Base-by-base conservation (phyloP, 352 stramenopile genomes). In the Phytopythium cucurbitacearum region DNA sequence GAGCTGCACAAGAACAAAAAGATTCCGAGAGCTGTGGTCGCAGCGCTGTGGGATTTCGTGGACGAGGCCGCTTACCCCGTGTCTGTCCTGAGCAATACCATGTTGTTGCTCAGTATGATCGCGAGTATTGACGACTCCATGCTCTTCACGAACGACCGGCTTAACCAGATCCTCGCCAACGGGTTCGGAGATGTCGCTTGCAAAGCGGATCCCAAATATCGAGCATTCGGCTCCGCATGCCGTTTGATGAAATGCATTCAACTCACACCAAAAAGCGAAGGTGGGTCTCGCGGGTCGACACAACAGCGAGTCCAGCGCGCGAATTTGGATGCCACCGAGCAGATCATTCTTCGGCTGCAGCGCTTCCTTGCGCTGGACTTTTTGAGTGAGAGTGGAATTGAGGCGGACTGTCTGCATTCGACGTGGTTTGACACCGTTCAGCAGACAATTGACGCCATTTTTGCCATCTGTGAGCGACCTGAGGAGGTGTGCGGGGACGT, bases 391-490 rank as follows among this genome's bases (percentile, higher is more conserved):
- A 64, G 69, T 4, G 73, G 81, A 40, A 73, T 80, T 42, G 60
- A 78, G 9, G 57, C 53, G 2, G 62, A 65, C 37, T 76, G 61
- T 36, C 47, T 76, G 9, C 67, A 81, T 48, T 76, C 76, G 1
- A 81, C 78, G 67, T 98, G 93, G 95, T 98, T 98, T 64, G 87
- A 92, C 51, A 91, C 85, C 1, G 74, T 90, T 21, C 90, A 98
- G 61, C 79, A 97, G 70, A 80, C 87, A 3, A 95, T 98, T 44
- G 87, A 97, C 65, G 89, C 90, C 10, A 80, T 98, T 21, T 98
- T 98, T 56, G 77, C 82, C 1, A 84, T 98, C 47, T 97, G 81
- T 57, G 85, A 93, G 40, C 73, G 79, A 40, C 93, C 95, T 12
- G 93, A 98, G 58, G 78, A 91, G 42, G 73, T 90, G 5, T 80